Base-by-base conservation (phyloP, 768 basidiomycete genomes). In the Serendipita sp. region DNA sequence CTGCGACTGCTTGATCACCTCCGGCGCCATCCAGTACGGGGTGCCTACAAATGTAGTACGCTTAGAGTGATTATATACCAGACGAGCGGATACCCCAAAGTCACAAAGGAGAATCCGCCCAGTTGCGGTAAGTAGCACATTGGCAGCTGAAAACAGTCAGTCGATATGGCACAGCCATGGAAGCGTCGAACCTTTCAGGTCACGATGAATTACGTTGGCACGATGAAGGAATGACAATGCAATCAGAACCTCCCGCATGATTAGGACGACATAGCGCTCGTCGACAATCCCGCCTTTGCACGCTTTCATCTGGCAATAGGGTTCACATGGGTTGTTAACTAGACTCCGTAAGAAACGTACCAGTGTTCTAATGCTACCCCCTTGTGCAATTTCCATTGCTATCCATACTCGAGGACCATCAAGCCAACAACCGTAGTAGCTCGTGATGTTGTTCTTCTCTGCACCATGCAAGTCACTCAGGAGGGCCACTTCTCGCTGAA, bases 21-120 rank as follows among this genome's bases (percentile, higher is more conserved):
- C 96, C 0, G 96, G 96, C 0, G 96, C 96, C 96, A 99, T 99
- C 95, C 95, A 98, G 72, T 96, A 91, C 0, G 94, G 95, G 1
- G 96, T 98, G 1, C 96, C 96, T 67, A 94, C 91, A 71, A 98
- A 83, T 0, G 96, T 99, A 63, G 94, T 92, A 28, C 96, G 84
- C 74, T 98, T 98, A 73, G 91, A 91, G 10, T 86, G 84, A 2
- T 84, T 79, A 15, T 85, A 89, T 30, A 84, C 82, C 63, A 97
- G 81, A 44, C 96, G 82, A 2, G 94, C 96, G 3, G 95, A 96
- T 54, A 99, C 96, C 34, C 96, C 96, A 73, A 99, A 99, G 75
- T 99, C 96, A 72, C 92, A 95, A 32, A 99, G 87, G 78, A 96
- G 85, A 70, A 98, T 89, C 70, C 91, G 91, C 13, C 93, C 89